Base-by-base conservation (phyloP, 345 rosid genomes). In the Camelina laxa region DNA sequence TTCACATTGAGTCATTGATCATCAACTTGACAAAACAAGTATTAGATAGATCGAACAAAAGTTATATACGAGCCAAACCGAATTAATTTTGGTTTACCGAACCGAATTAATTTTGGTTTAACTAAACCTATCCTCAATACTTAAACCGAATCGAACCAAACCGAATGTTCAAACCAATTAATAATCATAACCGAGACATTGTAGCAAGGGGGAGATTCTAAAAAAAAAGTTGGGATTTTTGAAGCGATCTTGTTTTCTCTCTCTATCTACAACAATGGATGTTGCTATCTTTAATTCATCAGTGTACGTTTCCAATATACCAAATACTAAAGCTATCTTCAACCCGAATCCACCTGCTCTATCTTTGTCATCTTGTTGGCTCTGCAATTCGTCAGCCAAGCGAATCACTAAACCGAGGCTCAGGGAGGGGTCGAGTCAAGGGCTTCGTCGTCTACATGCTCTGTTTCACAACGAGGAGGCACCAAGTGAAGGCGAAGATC, bases 381-480 rank as follows among this genome's bases (percentile, higher is more conserved):
- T 76, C 12, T 30, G 74, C 57, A 72, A 77, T 62, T 6, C 77
- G 22, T 67, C 54, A 16, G 55, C 57, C 62, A 75, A 73, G 78
- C 84, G 65, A 74, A 74, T 60, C 76, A 85, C 72, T 70, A 80
- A 80, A 49, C 87, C 87, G 60, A 85, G 60, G 70, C 75, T 88
- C 61, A 60, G 50, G 24, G 57, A 75, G 22, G 76, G 78, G 61
- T 74, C 69, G 19, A 77, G 48, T 38, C 75, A 39, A 20, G 71
- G 83, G 41, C 73, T 82, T 65, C 81, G 83, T 59, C 89, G 87
- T 41, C 69, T 77, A 62, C 82, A 54, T 15, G 86, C 89, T 76
- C 56, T 68, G 3, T 45, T 84, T 31, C 75, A 75, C 21, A 42
- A 59, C 58, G 89, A 84, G 11, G 89, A 85, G n/a, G 75, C 77